Evolutionary conservation across 148 eudicot species (phyloP), one percentile per base, ranked within the genome.

Genomic region (Nepenthes mirabilis): DNA sequence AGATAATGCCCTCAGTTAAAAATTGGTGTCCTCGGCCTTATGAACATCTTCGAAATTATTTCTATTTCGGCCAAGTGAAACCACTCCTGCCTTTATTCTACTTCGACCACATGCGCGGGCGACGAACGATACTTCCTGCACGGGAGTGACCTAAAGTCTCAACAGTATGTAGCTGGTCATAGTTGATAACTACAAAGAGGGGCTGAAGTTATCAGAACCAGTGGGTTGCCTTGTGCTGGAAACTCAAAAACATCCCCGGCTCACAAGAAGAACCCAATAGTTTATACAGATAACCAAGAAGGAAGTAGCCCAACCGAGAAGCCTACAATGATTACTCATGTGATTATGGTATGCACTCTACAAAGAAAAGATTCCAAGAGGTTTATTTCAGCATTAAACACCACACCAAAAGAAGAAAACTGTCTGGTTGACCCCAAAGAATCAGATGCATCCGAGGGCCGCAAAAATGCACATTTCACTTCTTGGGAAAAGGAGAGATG

Each of bases 381-480:
- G 36, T 65, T 65, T 74, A 75, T 76, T 61, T 95, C 97, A 78
- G 87, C 84, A 57, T 80, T 70, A 60, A 57, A 81, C 43, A 95
- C 97, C 67, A 82, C 97, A 63, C 85, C 93, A 55, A 76, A 77
- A 14, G 95, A 83, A 50, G 90, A 76, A 74, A 70, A 91, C 53
- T 52, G 84, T 88, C 95, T 68, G 88, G 52, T 49, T 76, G 80
- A 78, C 83, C 97, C 97, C 97, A 91, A 43, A 87, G 97, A 69
- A 91, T 87, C 68, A 83, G 64, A 78, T 36, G 78, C 90, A 82
- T 78, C 87, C 97, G 87, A 78, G 52, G 36, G 63, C 52, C 45
- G 55, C 47, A 70, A 12, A 36, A 32, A 68, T 47, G 14, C 48
- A 11, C n/a, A 11, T 12, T 5, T 12, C 8, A 33, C 2, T 10